Conservation (phyloP, 202 grass and related monocot genomes). For the Sporobolus alterniflorus region DNA sequence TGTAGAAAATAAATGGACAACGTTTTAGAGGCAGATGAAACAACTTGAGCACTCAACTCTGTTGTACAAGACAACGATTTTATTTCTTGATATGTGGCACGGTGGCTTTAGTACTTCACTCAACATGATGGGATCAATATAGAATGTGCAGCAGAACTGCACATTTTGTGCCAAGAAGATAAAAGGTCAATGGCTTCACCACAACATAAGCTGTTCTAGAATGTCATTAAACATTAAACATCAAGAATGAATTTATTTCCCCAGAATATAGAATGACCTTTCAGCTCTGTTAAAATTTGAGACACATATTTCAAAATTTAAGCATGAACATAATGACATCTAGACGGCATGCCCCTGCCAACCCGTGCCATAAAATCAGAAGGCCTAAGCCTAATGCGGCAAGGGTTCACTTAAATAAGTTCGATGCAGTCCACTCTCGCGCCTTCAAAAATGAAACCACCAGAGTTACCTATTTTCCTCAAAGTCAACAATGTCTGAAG, state of each 20-base stretch:
- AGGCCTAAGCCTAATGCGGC: background rate
- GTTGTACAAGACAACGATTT: background rate
- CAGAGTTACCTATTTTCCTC: no score
- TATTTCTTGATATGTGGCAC: constrained; percentile 5
- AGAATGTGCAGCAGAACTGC: background rate
- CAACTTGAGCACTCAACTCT: background rate
- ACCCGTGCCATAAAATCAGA: background rate
- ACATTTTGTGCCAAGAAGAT: background rate
- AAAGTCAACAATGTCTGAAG: background rate
- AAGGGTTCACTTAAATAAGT: background rate
- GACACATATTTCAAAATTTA: constrained; percentile 1
- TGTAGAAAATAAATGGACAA: constrained; percentile 39
- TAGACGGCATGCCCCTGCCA: background rate
- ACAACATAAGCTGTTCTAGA: background rate
- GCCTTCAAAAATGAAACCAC: background rate
- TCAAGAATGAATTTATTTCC: background rate
- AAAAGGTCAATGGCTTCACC: background rate
- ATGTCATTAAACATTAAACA: background rate
- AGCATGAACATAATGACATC: background rate
- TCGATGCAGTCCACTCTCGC: background rate
- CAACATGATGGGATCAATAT: background rate
- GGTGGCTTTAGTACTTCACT: background rate
- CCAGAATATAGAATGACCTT: background rate
- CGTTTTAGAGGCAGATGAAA: constrained; percentile 17
- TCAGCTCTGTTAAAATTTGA: background rate